Percentiles rank a stretch among this genome's conserved stretches.
These are phyloP conservation scores for Fraxinus cuspidata DNA, from an alignment of 257 asterid species.

Conservation along the genomic window DNA sequence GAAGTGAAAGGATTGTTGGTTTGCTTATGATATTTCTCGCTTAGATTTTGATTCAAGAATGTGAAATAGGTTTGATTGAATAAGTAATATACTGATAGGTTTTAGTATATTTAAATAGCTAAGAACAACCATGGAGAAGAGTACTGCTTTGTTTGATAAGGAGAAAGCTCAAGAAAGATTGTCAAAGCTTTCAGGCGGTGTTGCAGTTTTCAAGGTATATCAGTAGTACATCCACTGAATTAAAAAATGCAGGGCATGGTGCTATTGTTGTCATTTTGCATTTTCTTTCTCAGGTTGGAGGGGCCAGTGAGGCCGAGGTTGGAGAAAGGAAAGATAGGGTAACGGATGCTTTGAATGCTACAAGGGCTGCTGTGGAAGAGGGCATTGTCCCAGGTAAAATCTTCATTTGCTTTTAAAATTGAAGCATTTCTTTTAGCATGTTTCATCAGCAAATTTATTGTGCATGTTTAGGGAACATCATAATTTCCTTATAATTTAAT, in stretches of 20 bases:
- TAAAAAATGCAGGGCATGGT: slow-evolving; percentile 12
- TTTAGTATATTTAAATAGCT: slow-evolving; percentile 51
- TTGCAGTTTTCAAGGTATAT: slow-evolving; percentile 86
- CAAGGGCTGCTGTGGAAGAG: slow-evolving; percentile 93
- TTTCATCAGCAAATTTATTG: slow-evolving; percentile 8
- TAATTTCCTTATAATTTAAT: no score
- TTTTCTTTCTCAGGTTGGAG: slow-evolving; percentile 73
- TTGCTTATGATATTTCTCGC: not conserved
- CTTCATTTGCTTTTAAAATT: slow-evolving; percentile 12
- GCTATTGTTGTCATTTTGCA: slow-evolving; percentile 4
- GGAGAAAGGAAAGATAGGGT: slow-evolving; percentile 96
- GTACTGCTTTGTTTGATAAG: slow-evolving; percentile 74
- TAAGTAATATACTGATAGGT: slow-evolving; percentile 17
- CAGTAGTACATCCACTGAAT: slow-evolving; percentile 12
- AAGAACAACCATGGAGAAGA: slow-evolving; percentile 63
- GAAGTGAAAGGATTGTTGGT: not conserved
- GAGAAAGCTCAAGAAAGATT: slow-evolving; percentile 91
- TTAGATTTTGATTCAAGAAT: slow-evolving; percentile 15
- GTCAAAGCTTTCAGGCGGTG: slow-evolving; percentile 94
- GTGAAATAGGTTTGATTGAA: not conserved
- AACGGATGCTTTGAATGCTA: slow-evolving; percentile 93
- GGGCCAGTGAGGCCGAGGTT: slow-evolving; percentile 83
- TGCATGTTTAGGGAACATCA: not conserved
- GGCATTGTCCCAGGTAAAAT: slow-evolving; percentile 82
- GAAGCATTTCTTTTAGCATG: slow-evolving; percentile 3